Conservation (phyloP, 169 alveolate genomes). For the Plasmodium inui region DNA sequence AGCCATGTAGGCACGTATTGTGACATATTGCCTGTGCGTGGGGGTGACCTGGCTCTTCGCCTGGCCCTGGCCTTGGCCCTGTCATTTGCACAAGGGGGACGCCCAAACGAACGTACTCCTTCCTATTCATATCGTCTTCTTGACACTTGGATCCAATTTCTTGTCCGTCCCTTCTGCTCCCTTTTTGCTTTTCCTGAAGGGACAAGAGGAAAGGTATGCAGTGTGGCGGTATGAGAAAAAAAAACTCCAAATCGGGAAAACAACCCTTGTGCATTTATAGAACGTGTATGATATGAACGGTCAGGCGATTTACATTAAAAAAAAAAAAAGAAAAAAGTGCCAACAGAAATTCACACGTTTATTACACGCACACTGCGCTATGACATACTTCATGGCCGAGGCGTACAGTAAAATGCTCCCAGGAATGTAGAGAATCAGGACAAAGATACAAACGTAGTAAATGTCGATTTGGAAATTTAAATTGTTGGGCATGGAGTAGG, state of each 20-base stretch:
- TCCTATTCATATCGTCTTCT: neutral
- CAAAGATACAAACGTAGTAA: constrained; percentile 61
- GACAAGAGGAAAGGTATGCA: neutral
- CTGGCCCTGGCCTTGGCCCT: neutral
- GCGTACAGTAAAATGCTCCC: constrained; percentile 58
- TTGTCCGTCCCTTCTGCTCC: neutral
- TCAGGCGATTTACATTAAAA: neutral
- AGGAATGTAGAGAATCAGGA: constrained; percentile 53
- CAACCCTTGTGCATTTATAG: neutral
- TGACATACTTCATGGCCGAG: constrained; percentile 39
- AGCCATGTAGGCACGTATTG: neutral
- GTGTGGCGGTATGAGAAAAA: neutral
- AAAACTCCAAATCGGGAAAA: neutral
- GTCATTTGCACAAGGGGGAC: neutral
- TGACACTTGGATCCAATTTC: constrained; percentile 20
- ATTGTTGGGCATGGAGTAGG: constrained; percentile 74
- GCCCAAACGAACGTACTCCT: neutral
- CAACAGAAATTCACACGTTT: neutral
- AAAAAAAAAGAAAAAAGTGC: neutral
- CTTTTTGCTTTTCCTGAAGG: constrained; percentile 45
- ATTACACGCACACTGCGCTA: neutral
- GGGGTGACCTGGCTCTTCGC: too few species aligned
- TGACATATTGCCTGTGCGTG: neutral
- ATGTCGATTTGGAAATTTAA: constrained; percentile 72
- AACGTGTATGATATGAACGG: neutral